Evolutionary conservation across 1,139 yeast genomes (phyloP).

Genomic region (Kodamaea derodonti): DNA sequence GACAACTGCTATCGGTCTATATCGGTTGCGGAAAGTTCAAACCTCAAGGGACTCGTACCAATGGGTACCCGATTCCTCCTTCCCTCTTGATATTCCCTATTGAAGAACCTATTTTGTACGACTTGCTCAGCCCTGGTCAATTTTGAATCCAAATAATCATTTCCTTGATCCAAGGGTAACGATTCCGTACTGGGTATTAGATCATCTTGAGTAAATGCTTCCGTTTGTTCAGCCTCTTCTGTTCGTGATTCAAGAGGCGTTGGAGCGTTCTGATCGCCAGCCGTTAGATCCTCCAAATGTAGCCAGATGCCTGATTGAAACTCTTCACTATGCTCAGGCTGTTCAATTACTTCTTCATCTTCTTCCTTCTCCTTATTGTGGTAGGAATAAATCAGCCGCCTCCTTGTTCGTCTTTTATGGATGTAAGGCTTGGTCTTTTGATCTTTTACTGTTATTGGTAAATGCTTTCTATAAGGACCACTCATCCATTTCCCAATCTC

Average conservation of each 20-base stretch:
- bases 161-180: no score
- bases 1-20: no score
- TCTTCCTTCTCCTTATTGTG: not conserved
- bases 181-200: no score
- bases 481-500: not conserved
- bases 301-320: constrained; percentile 1
- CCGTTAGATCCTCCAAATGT: constrained; percentile 2
- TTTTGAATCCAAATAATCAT: not conserved
- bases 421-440: constrained; percentile 1
- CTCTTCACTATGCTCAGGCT: not conserved
- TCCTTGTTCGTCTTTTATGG: constrained; percentile 1
- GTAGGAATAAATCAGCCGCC: not conserved
- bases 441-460: not conserved
- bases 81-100: constrained; percentile 2
- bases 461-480: not conserved
- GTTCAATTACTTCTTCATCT: not conserved
- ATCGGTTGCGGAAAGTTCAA: no score
- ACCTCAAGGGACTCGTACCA: constrained; percentile 3
- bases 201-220: no score
- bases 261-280: no score
- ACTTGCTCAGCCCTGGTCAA: constrained; percentile 5
- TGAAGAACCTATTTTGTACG: constrained; percentile 4
- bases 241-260: no score
- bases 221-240: no score
- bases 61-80: constrained; percentile 1